phyloP scores from a whole-genome alignment of 768 basidiomycete species.

The Tricholoma sp. region DNA sequence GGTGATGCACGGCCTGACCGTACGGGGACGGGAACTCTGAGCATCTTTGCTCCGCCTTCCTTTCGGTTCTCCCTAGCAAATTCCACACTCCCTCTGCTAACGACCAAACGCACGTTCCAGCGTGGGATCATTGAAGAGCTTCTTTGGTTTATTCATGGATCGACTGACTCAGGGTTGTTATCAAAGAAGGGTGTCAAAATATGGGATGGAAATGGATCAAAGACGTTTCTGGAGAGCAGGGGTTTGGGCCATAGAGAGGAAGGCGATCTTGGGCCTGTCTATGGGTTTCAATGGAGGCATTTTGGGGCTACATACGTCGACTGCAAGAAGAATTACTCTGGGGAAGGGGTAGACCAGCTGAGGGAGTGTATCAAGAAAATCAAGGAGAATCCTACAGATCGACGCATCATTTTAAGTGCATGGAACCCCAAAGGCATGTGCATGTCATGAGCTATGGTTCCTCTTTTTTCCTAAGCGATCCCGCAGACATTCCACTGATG shows the following conservation, averaged over 20 bases:
- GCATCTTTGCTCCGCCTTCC: constrained; percentile 86
- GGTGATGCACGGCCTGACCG: constrained; percentile 85
- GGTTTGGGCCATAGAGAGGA: constrained; percentile 82
- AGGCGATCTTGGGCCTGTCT: constrained; percentile 95
- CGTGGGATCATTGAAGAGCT: constrained; percentile 92
- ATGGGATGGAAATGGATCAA: constrained; percentile 96
- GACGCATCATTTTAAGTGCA: constrained; percentile 90
- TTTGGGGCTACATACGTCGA: constrained; percentile 83
- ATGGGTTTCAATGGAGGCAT: constrained; percentile 96
- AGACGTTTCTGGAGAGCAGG: constrained; percentile 78
- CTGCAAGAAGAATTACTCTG: constrained; percentile 71
- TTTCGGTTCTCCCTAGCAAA: constrained; percentile 84
- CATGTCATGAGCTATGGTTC: neutral
- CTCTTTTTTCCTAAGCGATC: neutral
- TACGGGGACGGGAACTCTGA: constrained; percentile 91
- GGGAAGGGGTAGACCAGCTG: constrained; percentile 90
- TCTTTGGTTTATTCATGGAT: constrained; percentile 88
- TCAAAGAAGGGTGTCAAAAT: constrained; percentile 86
- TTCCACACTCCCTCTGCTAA: constrained; percentile 78
- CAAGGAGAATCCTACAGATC: constrained; percentile 87
- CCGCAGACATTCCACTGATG: constrained; percentile 85
- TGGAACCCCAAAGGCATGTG: constrained; percentile 94
- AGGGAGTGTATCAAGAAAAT: constrained; percentile 88
- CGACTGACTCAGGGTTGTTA: constrained; percentile 75
- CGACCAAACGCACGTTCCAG: constrained; percentile 92